Evolutionary conservation across 306 rosid genomes (phyloP), one percentile per base, ranked within the genome.

Genomic region (Glycine tomentella): DNA sequence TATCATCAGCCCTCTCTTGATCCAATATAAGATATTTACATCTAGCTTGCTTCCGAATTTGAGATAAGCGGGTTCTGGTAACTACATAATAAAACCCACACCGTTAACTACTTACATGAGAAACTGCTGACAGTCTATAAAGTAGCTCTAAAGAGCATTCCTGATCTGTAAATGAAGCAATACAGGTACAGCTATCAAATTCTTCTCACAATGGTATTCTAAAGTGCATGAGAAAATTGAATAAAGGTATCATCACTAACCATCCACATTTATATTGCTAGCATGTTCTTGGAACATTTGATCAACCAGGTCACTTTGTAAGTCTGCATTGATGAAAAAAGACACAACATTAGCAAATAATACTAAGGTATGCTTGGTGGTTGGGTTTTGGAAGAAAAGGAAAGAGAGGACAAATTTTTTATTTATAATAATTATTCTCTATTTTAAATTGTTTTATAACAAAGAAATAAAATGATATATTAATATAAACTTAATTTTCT

Each of bases 31-130:
- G 76, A 75, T 36, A 53, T 69, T 82, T 69, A 53, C 17, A 58
- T 75, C 82, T 69, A 69, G 86, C 89, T 70, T 75, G 84, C 77
- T 49, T 75, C 46, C 84, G 76, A 46, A 82, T 69, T 79, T 86
- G 72, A 36, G 84, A 69, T 64, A 82, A 69, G 68, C 82, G 80
- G 5, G 77, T 75, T 65, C 79, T 66, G 2, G 74, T 52, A 12
- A 20, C 75, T 68, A 51, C 58, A 61, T 45, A 14, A 66, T 55
- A 17, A 45, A 52, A 9, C 9, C 36, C 59, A 66, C 56, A n/a
- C 20, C 17, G 5, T 74, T 67, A 74, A 68, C 44, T 9, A 33
- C 51, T 69, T 15, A 17, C 78, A 74, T 8, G 49, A 68, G 75
- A 59, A 85, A 53, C 33, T 9, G 40, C 34, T n/a, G 72, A 62